phyloP scores from a whole-genome alignment of 768 basidiomycete genomes.

The Asterophora lycoperdoides region DNA sequence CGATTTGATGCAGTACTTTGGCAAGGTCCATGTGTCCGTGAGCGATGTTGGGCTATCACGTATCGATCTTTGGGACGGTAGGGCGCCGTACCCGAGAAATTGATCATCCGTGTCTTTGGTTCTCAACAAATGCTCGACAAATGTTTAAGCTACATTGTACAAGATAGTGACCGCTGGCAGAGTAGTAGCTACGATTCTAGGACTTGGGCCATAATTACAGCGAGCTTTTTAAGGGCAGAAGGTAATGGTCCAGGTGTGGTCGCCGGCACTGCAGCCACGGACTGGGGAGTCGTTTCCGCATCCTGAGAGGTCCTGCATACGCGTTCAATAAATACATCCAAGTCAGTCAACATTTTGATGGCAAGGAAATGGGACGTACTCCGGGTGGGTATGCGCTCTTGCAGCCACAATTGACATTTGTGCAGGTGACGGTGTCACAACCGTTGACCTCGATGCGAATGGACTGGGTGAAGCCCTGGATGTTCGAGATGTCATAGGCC shows the following conservation, averaged over 20 bases:
- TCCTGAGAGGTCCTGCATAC: constrained; percentile 29
- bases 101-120: no score
- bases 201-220: no score
- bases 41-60: no score
- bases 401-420: constrained; percentile 34
- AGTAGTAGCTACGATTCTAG: no score
- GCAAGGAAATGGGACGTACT: constrained; percentile 18
- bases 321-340: no score
- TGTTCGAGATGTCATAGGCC: constrained; percentile 42
- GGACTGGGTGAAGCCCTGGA: constrained; percentile 39
- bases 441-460: constrained; percentile 31
- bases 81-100: no score
- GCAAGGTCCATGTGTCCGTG: no score
- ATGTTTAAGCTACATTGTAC: no score
- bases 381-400: constrained; percentile 29
- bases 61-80: no score
- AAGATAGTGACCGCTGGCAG: no score
- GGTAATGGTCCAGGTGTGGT: constrained; percentile 29
- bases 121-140: no score
- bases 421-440: constrained; percentile 37
- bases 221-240: constrained; percentile 28
- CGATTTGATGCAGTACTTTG: no score
- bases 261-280: constrained; percentile 31
- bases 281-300: constrained; percentile 37
- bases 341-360: neutral